phyloP scores from a whole-genome alignment of 495 filamentous ascomycete species.

The Darksidea phi region DNA sequence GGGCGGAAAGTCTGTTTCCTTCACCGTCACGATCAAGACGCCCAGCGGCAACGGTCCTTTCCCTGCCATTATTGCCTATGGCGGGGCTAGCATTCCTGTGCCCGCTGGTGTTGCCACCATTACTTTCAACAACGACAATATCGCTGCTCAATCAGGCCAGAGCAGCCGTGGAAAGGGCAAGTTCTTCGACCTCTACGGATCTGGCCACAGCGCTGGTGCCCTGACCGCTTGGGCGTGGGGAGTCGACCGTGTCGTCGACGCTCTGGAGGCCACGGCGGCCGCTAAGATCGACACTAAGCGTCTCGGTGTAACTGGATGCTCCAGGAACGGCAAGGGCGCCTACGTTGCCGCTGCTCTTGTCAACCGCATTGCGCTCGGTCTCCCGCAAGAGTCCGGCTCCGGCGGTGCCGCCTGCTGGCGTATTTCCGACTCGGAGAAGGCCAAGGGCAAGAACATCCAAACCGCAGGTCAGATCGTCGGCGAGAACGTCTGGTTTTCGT shows the following conservation, averaged over 20 bases:
- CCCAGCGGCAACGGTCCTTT: conserved; percentile 39
- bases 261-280: conserved; percentile 42
- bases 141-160: conserved; percentile 26
- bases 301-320: conserved; percentile 52
- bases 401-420: conserved; percentile 54
- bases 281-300: conserved; percentile 45
- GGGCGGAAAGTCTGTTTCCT: conserved; percentile 29
- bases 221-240: conserved; percentile 54
- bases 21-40: conserved; percentile 32
- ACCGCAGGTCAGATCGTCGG: conserved; percentile 48
- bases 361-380: conserved; percentile 47
- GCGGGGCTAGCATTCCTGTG: conserved; percentile 43
- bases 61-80: conserved; percentile 50
- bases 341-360: conserved; percentile 52
- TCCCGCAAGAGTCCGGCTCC: conserved; percentile 52
- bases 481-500: conserved; percentile 52
- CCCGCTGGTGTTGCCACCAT: conserved; percentile 47
- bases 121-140: conserved; percentile 40
- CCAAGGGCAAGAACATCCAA: conserved; percentile 40
- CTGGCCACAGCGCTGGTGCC: conserved; percentile 41
- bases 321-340: conserved; percentile 54
- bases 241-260: conserved; percentile 51
- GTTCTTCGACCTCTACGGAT: conserved; percentile 52
- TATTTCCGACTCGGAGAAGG: conserved; percentile 45
- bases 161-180: conserved; percentile 41